Evolutionary conservation across 78 protist species (phyloP).

Genomic region (Chrysochromulina parva): DNA sequence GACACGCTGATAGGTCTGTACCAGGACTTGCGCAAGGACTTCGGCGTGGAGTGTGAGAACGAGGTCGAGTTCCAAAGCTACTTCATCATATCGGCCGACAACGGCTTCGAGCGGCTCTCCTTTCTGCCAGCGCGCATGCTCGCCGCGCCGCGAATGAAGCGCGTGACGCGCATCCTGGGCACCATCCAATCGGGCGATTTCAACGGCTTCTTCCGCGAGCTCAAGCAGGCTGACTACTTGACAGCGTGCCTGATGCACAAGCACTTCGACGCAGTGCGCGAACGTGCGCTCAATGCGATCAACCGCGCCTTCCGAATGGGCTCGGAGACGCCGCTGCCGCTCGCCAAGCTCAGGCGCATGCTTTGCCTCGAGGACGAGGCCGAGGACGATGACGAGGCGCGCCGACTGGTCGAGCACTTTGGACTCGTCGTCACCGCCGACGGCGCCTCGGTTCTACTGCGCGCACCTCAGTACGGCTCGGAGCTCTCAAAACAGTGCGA

Average conservation of each 20-base stretch:
- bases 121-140: not conserved
- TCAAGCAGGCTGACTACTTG: not conserved
- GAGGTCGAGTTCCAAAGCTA: conserved; percentile 10
- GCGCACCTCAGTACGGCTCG: not conserved
- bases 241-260: not conserved
- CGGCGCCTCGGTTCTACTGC: not conserved
- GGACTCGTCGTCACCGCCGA: not conserved
- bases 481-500: not conserved
- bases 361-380: not conserved
- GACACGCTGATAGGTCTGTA: not conserved
- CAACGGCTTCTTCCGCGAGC: not conserved
- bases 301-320: not conserved
- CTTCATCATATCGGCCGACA: not conserved
- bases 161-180: not conserved
- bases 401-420: not conserved
- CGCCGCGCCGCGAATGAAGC: not conserved
- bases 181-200: not conserved
- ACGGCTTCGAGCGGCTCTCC: not conserved
- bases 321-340: not conserved
- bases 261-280: not conserved
- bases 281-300: not conserved
- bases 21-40: not conserved
- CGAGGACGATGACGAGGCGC: not conserved
- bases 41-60: not conserved
- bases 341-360: not conserved